A percentile compares a stretch with the other conserved stretches of the same genome.
Conservation (phyloP, 345 rosid species). For the Populus euphratica region DNA sequence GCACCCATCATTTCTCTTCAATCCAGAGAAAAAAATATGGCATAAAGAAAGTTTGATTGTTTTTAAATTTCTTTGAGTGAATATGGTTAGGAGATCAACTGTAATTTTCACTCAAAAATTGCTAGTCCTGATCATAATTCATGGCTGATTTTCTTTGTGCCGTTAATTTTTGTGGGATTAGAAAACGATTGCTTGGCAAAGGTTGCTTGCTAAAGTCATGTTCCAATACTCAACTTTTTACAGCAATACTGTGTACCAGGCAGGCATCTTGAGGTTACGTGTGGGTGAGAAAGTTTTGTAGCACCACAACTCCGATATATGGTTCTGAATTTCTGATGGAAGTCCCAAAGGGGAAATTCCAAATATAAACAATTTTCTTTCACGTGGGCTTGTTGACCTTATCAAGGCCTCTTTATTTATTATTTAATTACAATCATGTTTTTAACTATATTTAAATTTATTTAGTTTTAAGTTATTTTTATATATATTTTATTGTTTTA, state of each 20-base stretch:
- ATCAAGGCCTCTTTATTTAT: too few relatives aligned
- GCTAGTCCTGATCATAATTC: neutral
- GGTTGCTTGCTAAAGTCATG: neutral
- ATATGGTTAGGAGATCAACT: neutral
- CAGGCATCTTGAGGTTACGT: neutral
- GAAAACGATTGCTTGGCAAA: neutral
- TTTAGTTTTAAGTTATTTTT: too few relatives aligned
- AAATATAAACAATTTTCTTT: neutral
- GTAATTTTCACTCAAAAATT: neutral
- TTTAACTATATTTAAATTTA: too few relatives aligned
- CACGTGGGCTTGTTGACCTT: too few relatives aligned
- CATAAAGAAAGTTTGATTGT: slow-evolving; percentile 8
- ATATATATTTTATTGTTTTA: too few relatives aligned
- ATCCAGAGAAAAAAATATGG: too few relatives aligned
- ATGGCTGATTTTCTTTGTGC: neutral
- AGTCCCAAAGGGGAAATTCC: neutral
- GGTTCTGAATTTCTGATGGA: neutral
- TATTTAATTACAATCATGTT: too few relatives aligned
- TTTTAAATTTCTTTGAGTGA: neutral
- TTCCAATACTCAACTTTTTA: too few relatives aligned
- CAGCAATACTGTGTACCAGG: neutral
- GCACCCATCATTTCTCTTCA: neutral
- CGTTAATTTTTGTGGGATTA: neutral
- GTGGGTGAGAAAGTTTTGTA: neutral
- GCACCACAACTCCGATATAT: neutral